These are phyloP conservation scores for Daldinia vernicosa DNA, from an alignment of 495 filamentous ascomycete species.

Conservation along the genomic window DNA sequence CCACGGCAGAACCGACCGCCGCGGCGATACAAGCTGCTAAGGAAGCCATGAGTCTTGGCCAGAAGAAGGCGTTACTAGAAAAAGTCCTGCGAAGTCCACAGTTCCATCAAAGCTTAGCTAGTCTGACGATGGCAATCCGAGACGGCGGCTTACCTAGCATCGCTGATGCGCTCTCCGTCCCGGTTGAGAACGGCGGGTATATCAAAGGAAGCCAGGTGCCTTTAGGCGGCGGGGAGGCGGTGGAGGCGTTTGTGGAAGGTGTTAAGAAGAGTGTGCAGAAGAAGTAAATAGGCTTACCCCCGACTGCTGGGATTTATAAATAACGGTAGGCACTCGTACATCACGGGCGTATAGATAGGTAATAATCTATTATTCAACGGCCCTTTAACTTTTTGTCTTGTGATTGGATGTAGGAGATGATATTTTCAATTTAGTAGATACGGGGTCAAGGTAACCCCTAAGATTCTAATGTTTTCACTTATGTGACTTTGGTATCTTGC, in stretches of 20 bases:
- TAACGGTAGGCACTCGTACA: conserved; percentile 1
- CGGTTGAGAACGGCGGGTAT: conserved; percentile 82
- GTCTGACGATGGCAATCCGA: conserved; percentile 84
- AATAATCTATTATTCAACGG: not conserved
- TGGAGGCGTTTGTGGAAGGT: conserved; percentile 89
- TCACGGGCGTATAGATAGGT: not conserved
- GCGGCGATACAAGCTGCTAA: conserved; percentile 75
- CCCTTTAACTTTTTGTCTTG: not conserved
- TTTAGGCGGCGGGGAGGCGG: conserved; percentile 85
- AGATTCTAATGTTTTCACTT: no score
- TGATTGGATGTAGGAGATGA: not conserved
- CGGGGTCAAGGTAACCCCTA: not conserved
- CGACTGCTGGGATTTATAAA: not conserved
- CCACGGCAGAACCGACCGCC: conserved; percentile 66
- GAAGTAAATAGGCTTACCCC: conserved; percentile 41
- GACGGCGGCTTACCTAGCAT: conserved; percentile 94
- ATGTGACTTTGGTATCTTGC: no score
- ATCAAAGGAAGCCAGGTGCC: conserved; percentile 78
- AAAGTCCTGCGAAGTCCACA: conserved; percentile 91
- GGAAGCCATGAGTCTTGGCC: conserved; percentile 72
- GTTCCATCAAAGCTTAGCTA: conserved; percentile 84
- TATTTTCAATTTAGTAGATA: not conserved
- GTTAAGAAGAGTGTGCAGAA: conserved; percentile 79
- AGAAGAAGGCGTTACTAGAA: conserved; percentile 84
- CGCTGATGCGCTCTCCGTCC: conserved; percentile 82